A percentile compares a stretch with the other conserved stretches of the same genome.
Evolutionary conservation across 2,329 filamentous ascomycete species (phyloP).

Genomic region (Bertia moriformis): DNA sequence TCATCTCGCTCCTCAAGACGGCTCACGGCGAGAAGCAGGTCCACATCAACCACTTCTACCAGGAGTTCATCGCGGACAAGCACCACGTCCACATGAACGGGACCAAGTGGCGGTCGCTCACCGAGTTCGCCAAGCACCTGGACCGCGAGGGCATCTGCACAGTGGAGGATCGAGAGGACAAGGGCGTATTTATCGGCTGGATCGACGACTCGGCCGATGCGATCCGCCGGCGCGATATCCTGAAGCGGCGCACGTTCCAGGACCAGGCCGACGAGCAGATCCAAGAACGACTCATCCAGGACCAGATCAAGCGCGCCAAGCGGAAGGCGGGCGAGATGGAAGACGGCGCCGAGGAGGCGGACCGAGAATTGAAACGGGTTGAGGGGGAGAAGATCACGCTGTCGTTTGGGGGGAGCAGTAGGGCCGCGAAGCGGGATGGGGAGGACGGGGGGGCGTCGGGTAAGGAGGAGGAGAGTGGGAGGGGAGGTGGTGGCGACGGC

Average conservation of each 20-base stretch:
- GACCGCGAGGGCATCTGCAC: constrained; percentile 76
- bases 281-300: constrained; percentile 68
- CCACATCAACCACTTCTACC: constrained; percentile 84
- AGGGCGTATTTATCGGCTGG: constrained; percentile 77
- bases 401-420: constrained; percentile 38
- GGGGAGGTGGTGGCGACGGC: constrained; percentile 5
- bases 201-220: constrained; percentile 84
- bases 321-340: constrained; percentile 24
- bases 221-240: constrained; percentile 63
- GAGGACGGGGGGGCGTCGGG: too few species aligned
- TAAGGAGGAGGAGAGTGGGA: too few species aligned
- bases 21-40: constrained; percentile 83
- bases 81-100: constrained; percentile 86
- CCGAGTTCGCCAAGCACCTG: constrained; percentile 77
- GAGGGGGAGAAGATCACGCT: constrained; percentile 67
- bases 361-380: constrained; percentile 38
- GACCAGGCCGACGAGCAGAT: constrained; percentile 83
- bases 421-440: constrained; percentile 5
- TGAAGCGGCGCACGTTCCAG: constrained; percentile 69
- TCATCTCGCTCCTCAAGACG: constrained; percentile 62
- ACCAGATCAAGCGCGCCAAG: constrained; percentile 66
- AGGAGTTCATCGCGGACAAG: constrained; percentile 73
- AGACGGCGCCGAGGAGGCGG: constrained; percentile 23
- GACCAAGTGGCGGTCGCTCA: constrained; percentile 75
- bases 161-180: constrained; percentile 75